phyloP scores from a whole-genome alignment of 345 rosid genomes.

The Eucalyptus melliodora region DNA sequence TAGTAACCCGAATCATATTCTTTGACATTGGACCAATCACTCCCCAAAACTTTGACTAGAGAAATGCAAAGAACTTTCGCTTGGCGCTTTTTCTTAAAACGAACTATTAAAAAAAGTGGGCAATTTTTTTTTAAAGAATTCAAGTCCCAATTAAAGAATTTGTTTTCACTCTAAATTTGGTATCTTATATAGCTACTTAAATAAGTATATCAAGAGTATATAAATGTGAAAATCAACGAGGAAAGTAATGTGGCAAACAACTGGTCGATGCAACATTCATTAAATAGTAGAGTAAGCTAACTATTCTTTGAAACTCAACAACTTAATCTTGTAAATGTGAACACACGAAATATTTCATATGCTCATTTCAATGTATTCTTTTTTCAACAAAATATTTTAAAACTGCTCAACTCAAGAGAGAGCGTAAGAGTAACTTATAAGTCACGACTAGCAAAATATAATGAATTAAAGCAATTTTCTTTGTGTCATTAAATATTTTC shows the following conservation, averaged over 20 bases:
- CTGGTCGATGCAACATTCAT: rapidly evolving
- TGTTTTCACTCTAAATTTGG: not conserved
- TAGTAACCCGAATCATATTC: not conserved
- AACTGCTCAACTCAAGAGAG: not conserved
- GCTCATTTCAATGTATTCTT: not conserved
- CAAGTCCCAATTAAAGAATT: not conserved
- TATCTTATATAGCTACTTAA: not conserved
- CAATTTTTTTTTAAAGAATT: not conserved
- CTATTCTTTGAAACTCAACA: not conserved
- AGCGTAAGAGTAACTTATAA: not conserved
- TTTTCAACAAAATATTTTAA: not conserved
- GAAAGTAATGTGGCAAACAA: not conserved
- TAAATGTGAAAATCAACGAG: not conserved
- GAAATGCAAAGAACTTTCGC: not conserved
- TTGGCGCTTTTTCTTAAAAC: not conserved
- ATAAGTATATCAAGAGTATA: not conserved
- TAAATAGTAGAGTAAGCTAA: not conserved
- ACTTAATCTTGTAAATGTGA: not conserved
- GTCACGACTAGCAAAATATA: not conserved
- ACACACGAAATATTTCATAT: not conserved
- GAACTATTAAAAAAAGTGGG: not conserved
- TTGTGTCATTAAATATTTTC: not conserved
- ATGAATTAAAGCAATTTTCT: not conserved
- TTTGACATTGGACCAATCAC: not conserved
- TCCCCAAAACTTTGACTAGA: not conserved